Evolutionary conservation across 2,329 filamentous ascomycete species (phyloP), one percentile per base, ranked within the genome.

Genomic region (Penicillium concentricum): DNA sequence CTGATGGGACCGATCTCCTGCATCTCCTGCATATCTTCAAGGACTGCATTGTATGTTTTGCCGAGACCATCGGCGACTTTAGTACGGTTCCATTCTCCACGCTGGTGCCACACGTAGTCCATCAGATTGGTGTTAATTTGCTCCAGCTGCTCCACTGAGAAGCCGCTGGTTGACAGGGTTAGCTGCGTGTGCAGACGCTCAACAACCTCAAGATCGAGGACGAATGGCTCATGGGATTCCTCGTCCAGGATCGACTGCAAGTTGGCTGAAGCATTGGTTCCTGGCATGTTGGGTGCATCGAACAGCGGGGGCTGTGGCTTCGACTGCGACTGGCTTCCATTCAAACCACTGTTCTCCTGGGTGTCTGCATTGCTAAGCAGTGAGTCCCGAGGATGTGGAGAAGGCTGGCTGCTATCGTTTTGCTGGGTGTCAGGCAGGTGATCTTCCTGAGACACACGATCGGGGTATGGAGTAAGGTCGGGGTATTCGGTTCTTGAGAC

Each of bases 91-190:
- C 90, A 94, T 68, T 95, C 87, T 46, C 85, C 82, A 48, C 92
- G 84, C 58, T 83, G 84, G 59, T 82, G 82, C 94, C 94, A 99
- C 43, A 97, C 84, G 61, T 87, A 86, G 59, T 93, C 89, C 93
- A 97, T 97, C 61, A 97, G 79, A 63, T 88, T 86, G 8, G 92
- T 88, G 72, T 92, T 92, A 71, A 97, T 87, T 74, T 97, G 93
- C 79, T 97, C 93, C 20, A 99, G 79, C 73, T 99, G 93, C 76
- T 99, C 94, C 51, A 99, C 90, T 0, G 88, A 90, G 72, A 90
- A 90, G 0, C 90, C 91, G 20, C 85, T 87, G 2, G 90, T 93
- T 43, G 82, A 80, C 28, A 83, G 76, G 0, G 87, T 86, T 34
- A 96, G 78, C 37, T 85, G 79, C 0, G 80, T 72, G 55, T 91